Evolutionary conservation across 805 yeast genomes (phyloP), one percentile per base, ranked within the genome.

Genomic region (Yarrowia sp.): DNA sequence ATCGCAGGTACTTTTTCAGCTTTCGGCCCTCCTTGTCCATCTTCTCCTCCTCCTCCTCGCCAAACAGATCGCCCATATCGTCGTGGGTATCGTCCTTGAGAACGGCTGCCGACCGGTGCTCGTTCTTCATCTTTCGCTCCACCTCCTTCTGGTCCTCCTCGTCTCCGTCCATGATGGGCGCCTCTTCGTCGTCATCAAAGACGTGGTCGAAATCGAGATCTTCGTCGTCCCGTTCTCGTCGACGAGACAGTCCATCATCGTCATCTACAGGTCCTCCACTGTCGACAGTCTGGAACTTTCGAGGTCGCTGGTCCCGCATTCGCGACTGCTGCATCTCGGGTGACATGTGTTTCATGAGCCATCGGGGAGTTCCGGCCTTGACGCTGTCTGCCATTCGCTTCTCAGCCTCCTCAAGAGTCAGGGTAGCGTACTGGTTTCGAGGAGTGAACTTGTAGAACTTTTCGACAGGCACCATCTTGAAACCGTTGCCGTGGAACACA

Each of bases 141-240:
- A 92, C 90, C 71, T 92, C 90, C 77, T 90, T 92, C 77, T 91
- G 90, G 75, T 95, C 98, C 75, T 95, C 97, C 75, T 94, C 98
- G 71, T 93, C 83, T 58, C 97, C 97, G 75, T 94, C 98, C 83
- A 94, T 87, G 70, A 95, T 90, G 38, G 99, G 99, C 1, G 98
- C 98, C 77, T 94, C 99, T 80, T 95, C 99, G 77, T 95, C 99
- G 78, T 95, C 99, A 36, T 95, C 98, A 79, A 95, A 95, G 77
- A 93, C 98, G 77, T 95, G 98, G 73, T 95, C 98, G 75, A 84
- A 94, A 79, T 94, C 99, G 74, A 95, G 80, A 75, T 92, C 98
- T 72, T 93, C 98, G 72, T 90, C 92, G 69, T 92, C 97, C 11
- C 92, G 88, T 72, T 87, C 91, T 70, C 86, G 75, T 49, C 81